Evolutionary conservation across 2,329 filamentous ascomycete genomes (phyloP).

Genomic region (Pyrenophora teres): DNA sequence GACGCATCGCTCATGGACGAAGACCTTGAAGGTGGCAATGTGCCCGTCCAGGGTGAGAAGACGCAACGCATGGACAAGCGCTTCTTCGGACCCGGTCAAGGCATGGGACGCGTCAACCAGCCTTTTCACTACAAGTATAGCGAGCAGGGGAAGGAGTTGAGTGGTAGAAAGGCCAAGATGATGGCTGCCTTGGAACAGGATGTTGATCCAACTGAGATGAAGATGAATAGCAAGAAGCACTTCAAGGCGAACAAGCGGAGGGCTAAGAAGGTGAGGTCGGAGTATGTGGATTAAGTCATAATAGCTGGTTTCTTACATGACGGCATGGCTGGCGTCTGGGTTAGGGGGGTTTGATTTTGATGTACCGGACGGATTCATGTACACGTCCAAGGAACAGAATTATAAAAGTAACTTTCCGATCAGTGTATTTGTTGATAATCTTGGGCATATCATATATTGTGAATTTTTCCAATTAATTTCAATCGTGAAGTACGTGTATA

Average conservation of each 20-base stretch:
- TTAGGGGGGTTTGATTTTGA: too few relatives aligned
- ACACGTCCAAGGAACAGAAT: too few relatives aligned
- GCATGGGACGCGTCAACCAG: constrained; percentile 68
- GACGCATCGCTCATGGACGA: constrained; percentile 50
- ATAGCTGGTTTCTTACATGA: constrained; percentile 2
- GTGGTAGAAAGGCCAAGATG: constrained; percentile 79
- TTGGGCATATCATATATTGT: too few relatives aligned
- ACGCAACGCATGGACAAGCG: constrained; percentile 78
- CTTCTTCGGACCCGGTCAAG: constrained; percentile 77
- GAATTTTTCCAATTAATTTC: too few relatives aligned
- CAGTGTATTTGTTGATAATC: too few relatives aligned
- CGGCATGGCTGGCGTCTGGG: constrained; percentile 15
- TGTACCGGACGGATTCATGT: too few relatives aligned
- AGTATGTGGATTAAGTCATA: constrained; percentile 37
- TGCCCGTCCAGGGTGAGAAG: constrained; percentile 65
- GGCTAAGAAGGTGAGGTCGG: constrained; percentile 57
- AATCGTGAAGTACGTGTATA: too few relatives aligned
- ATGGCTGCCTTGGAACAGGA: constrained; percentile 84
- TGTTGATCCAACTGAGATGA: constrained; percentile 78
- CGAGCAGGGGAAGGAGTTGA: constrained; percentile 81
- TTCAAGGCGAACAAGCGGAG: constrained; percentile 77
- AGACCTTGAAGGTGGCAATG: constrained; percentile 52
- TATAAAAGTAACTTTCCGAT: too few relatives aligned
- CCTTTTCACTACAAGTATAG: constrained; percentile 92
- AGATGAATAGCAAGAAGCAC: constrained; percentile 83